Base-by-base conservation (phyloP, 2,329 filamentous ascomycete genomes). In the Cadophora luteo-olivacea region DNA sequence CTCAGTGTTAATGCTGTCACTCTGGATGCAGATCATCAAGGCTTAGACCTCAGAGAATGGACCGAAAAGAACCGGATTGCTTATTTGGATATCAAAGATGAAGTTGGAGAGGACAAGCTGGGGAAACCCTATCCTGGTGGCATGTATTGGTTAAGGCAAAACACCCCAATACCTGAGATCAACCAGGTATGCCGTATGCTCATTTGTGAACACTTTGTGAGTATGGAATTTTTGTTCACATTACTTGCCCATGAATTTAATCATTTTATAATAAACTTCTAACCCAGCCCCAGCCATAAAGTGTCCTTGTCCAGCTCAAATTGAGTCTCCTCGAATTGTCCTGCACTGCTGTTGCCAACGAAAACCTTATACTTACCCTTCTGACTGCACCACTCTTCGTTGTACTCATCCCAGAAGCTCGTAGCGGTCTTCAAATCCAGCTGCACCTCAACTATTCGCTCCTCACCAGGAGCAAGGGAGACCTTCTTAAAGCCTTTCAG, bases 1-100 rank as follows among this genome's bases (percentile, higher is more conserved):
- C 67, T 82, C 54, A 81, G 76, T 57, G 73, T 82, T 3, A 82
- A 82, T 72, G 81, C 76, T 3, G 70, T 75, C 24, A 77, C 80
- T 6, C 69, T 82, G 19, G 81, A 82, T 51, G 72, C 73, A 4
- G 76, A 75, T 0, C 80, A 82, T 68, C 76, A 81, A 3, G 80
- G 78, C 0, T 75, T 81, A 51, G 79, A 82, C 68, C 68, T 81
- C 70, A 76, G 77, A 12, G 78, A 80, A 65, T 79, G 77, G 77
- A 71, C 69, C 9, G 80, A 82, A 68, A 78, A 77, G 61, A 77
- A 78, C 6, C 76, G 76, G 64, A 73, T 81, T 64, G 64, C 55
- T 25, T 77, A 77, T 70, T 55, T 77, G 51, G 73, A 76, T 68
- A 58, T 5, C 16, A 67, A 65, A 60, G 63, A 73, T 25, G 25